These are phyloP conservation scores for Fraxinus anomala DNA, from an alignment of 257 asterid genomes.

Conservation along the genomic window DNA sequence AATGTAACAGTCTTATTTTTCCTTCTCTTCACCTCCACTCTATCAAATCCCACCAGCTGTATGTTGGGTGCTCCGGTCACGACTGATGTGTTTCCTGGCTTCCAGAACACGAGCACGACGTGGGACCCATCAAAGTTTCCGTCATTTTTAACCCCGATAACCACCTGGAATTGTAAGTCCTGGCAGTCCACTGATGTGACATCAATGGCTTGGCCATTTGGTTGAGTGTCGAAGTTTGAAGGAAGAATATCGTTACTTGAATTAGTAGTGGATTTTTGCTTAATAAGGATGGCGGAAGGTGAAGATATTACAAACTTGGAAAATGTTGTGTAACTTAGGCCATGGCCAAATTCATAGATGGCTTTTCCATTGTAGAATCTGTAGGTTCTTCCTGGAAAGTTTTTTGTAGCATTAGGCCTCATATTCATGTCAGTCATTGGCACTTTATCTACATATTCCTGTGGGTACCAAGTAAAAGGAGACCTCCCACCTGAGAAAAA, in stretches of 20 bases:
- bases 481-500: conserved; percentile 36
- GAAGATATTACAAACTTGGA: conserved; percentile 28
- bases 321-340: conserved; percentile 33
- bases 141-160: conserved; percentile 29
- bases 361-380: conserved; percentile 30
- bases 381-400: conserved; percentile 35
- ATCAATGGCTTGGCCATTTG: conserved; percentile 20
- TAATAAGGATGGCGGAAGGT: conserved; percentile 26
- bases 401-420: conserved; percentile 35
- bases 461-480: conserved; percentile 45
- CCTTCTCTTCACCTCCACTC: conserved; percentile 24
- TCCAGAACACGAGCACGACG: conserved; percentile 38
- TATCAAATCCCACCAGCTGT: conserved; percentile 36
- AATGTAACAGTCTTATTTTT: conserved; percentile 14
- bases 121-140: conserved; percentile 33
- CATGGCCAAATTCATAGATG: conserved; percentile 34
- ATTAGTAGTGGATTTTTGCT: neutral
- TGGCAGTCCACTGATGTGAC: conserved; percentile 28
- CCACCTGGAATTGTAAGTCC: conserved; percentile 9
- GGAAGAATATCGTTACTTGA: neutral
- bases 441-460: conserved; percentile 34
- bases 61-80: conserved; percentile 24
- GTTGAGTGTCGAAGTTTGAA: neutral
- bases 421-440: conserved; percentile 41
- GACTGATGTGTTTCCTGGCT: conserved; percentile 17